These are phyloP conservation scores for Trebouxiophyceae sp. DNA, from an alignment of 163 green algal species.

Conservation along the genomic window DNA sequence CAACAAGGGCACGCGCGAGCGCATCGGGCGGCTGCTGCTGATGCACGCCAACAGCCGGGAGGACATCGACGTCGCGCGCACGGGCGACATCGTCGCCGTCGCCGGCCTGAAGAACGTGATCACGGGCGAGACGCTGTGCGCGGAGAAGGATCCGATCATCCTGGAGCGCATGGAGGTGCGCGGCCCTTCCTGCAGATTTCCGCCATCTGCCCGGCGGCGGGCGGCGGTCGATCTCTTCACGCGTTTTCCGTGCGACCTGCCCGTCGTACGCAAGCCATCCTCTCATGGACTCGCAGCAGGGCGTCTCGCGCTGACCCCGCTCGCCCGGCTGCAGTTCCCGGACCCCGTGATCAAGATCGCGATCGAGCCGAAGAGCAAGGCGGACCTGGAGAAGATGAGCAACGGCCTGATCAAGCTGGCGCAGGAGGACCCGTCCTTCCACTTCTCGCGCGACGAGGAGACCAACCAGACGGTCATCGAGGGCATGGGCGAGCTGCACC, in stretches of 20 bases:
- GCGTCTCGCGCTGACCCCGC: too few relatives aligned
- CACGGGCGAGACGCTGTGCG: conserved; percentile 94
- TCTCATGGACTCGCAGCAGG: too few relatives aligned
- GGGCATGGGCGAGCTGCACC: conserved; percentile 98
- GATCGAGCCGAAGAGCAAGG: conserved; percentile 98
- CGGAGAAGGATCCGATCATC: conserved; percentile 83
- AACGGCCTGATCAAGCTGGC: conserved; percentile 93
- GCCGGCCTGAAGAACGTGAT: conserved; percentile 86
- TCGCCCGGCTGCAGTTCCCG: conserved; percentile 12
- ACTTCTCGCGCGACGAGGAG: conserved; percentile 90
- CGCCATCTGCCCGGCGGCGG: not conserved
- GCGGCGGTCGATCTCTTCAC: too few relatives aligned
- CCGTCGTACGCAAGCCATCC: too few relatives aligned
- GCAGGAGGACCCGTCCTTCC: conserved; percentile 96
- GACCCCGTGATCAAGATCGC: conserved; percentile 99
- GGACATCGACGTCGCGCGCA: conserved; percentile 75
- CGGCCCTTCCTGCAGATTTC: conserved; percentile 5
- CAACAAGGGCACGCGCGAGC: conserved; percentile 95
- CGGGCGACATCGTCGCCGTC: conserved; percentile 95
- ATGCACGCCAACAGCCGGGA: conserved; percentile 98
- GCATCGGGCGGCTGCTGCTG: conserved; percentile 91
- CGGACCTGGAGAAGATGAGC: conserved; percentile 92
- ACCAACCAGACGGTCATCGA: conserved; percentile 97
- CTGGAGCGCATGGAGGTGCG: conserved; percentile 94
- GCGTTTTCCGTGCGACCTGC: too few relatives aligned